Conservation (phyloP, 352 stramenopile genomes). For the Phytophthora syringae region DNA sequence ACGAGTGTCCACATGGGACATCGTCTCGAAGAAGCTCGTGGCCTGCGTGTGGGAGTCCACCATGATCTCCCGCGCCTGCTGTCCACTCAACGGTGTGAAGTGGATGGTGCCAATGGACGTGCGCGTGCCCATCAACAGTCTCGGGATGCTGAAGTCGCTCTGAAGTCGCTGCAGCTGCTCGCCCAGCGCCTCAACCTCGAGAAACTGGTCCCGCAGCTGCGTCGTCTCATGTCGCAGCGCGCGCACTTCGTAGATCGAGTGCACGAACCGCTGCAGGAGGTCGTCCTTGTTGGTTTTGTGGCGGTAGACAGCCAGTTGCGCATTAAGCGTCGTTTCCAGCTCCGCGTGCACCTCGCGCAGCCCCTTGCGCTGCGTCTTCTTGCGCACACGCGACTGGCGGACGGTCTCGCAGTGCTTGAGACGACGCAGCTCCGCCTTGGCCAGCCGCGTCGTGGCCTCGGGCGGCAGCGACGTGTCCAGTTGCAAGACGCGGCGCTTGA, state of each 20-base stretch:
- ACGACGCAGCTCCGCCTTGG: conserved; percentile 72
- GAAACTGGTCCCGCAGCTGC: conserved; percentile 59
- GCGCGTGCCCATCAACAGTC: conserved; percentile 35
- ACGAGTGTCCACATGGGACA: conserved; percentile 35
- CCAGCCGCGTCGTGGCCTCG: conserved; percentile 57
- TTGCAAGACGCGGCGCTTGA: conserved; percentile 60
- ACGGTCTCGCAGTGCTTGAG: conserved; percentile 84
- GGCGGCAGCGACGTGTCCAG: conserved; percentile 48
- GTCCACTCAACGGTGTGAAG: conserved; percentile 55
- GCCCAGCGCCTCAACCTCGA: conserved; percentile 67
- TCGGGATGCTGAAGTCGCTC: conserved; percentile 62
- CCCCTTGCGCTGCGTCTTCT: conserved; percentile 69
- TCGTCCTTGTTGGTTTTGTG: conserved; percentile 60
- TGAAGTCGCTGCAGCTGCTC: conserved; percentile 78
- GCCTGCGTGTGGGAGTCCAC: conserved; percentile 73
- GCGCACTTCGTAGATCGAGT: conserved; percentile 80
- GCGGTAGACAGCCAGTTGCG: conserved; percentile 44
- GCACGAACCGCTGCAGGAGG: conserved; percentile 69
- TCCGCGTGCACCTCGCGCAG: conserved; percentile 64
- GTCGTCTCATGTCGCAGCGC: conserved; percentile 47
- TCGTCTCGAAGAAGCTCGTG: conserved; percentile 74
- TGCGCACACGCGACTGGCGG: conserved; percentile 78
- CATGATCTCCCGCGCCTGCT: conserved; percentile 69
- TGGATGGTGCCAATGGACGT: conserved; percentile 69
- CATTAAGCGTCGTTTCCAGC: conserved; percentile 56